Evolutionary conservation across 1,139 yeast species (phyloP), one percentile per base, ranked within the genome.

Genomic region (Yamadazyma conglobata): DNA sequence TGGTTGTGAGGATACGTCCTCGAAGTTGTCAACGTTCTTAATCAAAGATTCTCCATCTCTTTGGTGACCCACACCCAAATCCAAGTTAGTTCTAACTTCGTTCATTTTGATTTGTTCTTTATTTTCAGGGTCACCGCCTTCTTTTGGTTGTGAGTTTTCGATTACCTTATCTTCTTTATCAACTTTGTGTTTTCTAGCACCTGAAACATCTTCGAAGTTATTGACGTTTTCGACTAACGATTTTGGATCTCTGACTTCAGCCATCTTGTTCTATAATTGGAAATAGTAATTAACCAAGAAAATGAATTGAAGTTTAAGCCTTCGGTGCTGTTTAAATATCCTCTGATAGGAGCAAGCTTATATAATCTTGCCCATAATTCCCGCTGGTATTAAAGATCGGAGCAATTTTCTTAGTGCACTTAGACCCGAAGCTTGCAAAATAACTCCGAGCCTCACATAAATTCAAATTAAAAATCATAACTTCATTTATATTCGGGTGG

Each of bases 401-500:
- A n/a, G n/a, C n/a, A n/a, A n/a, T n/a, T n/a, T n/a, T n/a, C n/a
- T n/a, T n/a, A n/a, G n/a, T n/a, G n/a, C n/a, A n/a, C n/a, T n/a
- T n/a, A n/a, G n/a, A n/a, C n/a, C n/a, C n/a, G n/a, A n/a, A n/a
- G n/a, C n/a, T n/a, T n/a, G n/a, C n/a, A n/a, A n/a, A n/a, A n/a
- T n/a, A n/a, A n/a, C n/a, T n/a, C n/a, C n/a, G n/a, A n/a, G n/a
- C n/a, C n/a, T n/a, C n/a, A n/a, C n/a, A n/a, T n/a, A n/a, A n/a
- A n/a, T n/a, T n/a, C n/a, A n/a, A n/a, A n/a, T n/a, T n/a, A n/a
- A n/a, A n/a, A n/a, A n/a, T n/a, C n/a, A n/a, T n/a, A n/a, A n/a
- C n/a, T 19, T 19, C 20, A 61, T 35, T 47, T 59, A 38, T 65
- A 67, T 36, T 66, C 75, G 5, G 97, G 97, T 24, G 85, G 82